phyloP scores from a whole-genome alignment of 805 yeast genomes.

The Spathaspora sp. region DNA sequence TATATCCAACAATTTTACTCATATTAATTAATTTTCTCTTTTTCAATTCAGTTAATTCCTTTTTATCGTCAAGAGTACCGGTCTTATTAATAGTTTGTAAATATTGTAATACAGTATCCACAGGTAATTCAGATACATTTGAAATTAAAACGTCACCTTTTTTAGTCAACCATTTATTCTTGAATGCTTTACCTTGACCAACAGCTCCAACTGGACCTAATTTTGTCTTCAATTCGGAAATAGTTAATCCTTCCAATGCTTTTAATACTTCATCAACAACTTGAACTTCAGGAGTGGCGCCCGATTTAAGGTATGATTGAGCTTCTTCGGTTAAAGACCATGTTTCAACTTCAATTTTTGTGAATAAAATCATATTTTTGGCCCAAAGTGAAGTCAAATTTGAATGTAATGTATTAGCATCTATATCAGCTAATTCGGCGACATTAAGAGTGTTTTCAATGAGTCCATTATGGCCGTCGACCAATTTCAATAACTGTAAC shows the following conservation, averaged over 20 bases:
- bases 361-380: conserved; percentile 72
- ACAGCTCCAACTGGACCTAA: conserved; percentile 83
- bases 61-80: conserved; percentile 58
- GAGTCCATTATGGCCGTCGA: conserved; percentile 45
- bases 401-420: conserved; percentile 67
- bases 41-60: conserved; percentile 78
- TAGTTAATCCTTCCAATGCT: conserved; percentile 74
- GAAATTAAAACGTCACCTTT: conserved; percentile 76
- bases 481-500: conserved; percentile 56
- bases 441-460: conserved; percentile 66
- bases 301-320: conserved; percentile 66
- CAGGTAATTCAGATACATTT: conserved; percentile 53
- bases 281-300: conserved; percentile 82
- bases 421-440: conserved; percentile 56
- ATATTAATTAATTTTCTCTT: conserved; percentile 83
- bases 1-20: conserved; percentile 71
- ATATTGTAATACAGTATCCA: conserved; percentile 64
- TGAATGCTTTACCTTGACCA: conserved; percentile 97
- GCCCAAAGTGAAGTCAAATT: conserved; percentile 85
- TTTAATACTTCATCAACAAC: conserved; percentile 70
- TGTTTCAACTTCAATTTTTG: conserved; percentile 67
- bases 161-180: conserved; percentile 93
- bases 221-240: conserved; percentile 66
- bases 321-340: conserved; percentile 84
- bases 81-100: conserved; percentile 53